phyloP scores from a whole-genome alignment of 805 yeast genomes.

The Zygosaccharomyces pseudorouxii region DNA sequence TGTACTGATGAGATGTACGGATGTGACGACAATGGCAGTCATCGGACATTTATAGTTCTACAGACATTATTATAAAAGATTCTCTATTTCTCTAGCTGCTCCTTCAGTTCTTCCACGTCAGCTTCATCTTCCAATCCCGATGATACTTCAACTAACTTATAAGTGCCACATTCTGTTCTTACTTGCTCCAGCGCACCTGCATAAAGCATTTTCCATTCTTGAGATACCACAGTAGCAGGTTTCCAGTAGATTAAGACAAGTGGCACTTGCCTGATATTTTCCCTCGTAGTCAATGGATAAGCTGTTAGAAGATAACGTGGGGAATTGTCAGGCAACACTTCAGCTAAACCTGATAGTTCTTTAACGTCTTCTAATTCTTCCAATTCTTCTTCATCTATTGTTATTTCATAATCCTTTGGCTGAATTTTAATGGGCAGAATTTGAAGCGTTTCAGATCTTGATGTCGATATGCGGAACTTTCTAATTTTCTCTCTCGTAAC shows the following conservation, averaged over 20 bases:
- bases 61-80: not conserved
- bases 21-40: not conserved
- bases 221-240: constrained; percentile 76
- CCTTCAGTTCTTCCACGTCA: constrained; percentile 30
- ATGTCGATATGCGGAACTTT: constrained; percentile 70
- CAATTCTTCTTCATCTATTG: constrained; percentile 38
- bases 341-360: constrained; percentile 56
- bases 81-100: constrained; percentile 38
- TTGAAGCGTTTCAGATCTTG: constrained; percentile 56
- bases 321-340: constrained; percentile 73
- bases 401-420: constrained; percentile 32
- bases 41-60: not conserved
- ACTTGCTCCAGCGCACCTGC: constrained; percentile 86
- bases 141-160: constrained; percentile 36
- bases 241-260: constrained; percentile 80
- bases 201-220: constrained; percentile 77
- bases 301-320: constrained; percentile 76
- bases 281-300: constrained; percentile 63
- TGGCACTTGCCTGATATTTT: constrained; percentile 72
- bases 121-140: constrained; percentile 34
- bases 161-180: constrained; percentile 74
- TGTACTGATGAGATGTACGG: not conserved
- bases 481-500: constrained; percentile 56
- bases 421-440: constrained; percentile 45
- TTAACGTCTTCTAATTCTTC: constrained; percentile 50